Base-by-base conservation (phyloP, 495 filamentous ascomycete species). In the Podospora didyma region DNA sequence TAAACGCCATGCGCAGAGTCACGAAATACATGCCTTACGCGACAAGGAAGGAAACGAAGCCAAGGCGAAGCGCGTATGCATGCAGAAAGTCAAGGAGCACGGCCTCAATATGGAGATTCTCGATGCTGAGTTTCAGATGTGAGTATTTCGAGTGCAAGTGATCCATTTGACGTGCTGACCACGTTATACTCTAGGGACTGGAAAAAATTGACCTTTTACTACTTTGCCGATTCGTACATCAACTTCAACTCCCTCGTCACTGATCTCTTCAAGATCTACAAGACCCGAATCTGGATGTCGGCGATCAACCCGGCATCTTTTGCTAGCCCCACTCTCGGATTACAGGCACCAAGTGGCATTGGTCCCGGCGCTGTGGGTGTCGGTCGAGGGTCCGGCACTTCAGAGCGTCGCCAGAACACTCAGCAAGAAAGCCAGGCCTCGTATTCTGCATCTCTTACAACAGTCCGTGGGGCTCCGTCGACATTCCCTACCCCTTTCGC, bases 41-140 rank as follows among this genome's bases (percentile, higher is more conserved):
- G 94, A 97, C 51, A 98, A 98, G 68, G 94, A 98, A 73, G 94
- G 92, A 26, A 92, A 92, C 56, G 94, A 98, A 70, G 95, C 95
- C 34, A 98, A 97, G 66, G 94, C 94, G 14, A 97, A 97, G 75
- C 85, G 94, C 22, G 86, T 96, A 45, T 97, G 91, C 63, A 92
- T 96, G 76, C 88, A 93, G 63, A 98, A 98, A 69, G 95, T 96
- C 37, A 86, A 84, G 46, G 94, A 97, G 63, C 92, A 97, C 73
- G 87, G 89, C 42, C 81, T 98, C 11, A 89, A 92, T 56, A 97
- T 98, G 94, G 94, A 98, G 66, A 97, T 98, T 56, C 82, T 98
- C 14, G 94, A 98, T 72, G 94, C 94, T n/a, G 94, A 98, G 70
- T 98, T 96, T 69, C 94, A 98, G 66, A 91, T 96, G 94, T 96